Conservation (phyloP, 2,329 filamentous ascomycete species). For the Colletotrichum chlorophyti region DNA sequence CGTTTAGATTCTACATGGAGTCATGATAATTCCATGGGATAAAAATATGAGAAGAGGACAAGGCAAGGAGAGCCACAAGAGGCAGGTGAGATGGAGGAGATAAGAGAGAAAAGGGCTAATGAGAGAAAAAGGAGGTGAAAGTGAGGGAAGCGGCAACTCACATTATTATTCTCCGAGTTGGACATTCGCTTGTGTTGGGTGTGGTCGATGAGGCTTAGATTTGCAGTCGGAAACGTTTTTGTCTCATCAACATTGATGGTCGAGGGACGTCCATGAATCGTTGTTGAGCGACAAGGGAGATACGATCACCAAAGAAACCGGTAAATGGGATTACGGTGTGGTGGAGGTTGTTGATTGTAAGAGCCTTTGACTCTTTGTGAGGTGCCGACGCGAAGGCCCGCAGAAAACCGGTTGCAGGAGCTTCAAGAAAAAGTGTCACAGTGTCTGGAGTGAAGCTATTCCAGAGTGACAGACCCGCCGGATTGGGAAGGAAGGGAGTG, state of each 20-base stretch:
- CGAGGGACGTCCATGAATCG: constrained; percentile 15
- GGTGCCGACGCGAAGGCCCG: too few relatives aligned
- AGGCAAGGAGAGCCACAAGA: too few relatives aligned
- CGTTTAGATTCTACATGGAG: too few relatives aligned
- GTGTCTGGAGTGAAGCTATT: constrained; percentile 29
- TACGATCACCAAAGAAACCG: not conserved
- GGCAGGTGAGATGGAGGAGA: constrained; percentile 7
- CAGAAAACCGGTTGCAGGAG: constrained; percentile 4
- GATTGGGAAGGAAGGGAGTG: constrained; percentile 26
- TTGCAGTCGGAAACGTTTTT: constrained; percentile 3
- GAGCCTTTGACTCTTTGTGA: constrained; percentile 20
- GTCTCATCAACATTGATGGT: constrained; percentile 22
- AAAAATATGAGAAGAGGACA: too few relatives aligned
- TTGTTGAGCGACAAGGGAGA: constrained; percentile 23
- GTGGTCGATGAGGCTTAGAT: not conserved
- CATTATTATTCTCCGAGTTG: constrained; percentile 21
- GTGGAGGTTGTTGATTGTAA: not conserved
- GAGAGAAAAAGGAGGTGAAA: not conserved
- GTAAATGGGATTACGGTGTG: not conserved
- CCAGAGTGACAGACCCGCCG: constrained; percentile 24
- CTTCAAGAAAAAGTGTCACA: not conserved
- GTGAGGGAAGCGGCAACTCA: constrained; percentile 19
- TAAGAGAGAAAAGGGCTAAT: too few relatives aligned
- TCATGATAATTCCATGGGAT: too few relatives aligned
- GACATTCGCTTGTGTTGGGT: constrained; percentile 1